Evolutionary conservation across 108 stramenopile species (phyloP).

Genomic region (Nitzschia palea): DNA sequence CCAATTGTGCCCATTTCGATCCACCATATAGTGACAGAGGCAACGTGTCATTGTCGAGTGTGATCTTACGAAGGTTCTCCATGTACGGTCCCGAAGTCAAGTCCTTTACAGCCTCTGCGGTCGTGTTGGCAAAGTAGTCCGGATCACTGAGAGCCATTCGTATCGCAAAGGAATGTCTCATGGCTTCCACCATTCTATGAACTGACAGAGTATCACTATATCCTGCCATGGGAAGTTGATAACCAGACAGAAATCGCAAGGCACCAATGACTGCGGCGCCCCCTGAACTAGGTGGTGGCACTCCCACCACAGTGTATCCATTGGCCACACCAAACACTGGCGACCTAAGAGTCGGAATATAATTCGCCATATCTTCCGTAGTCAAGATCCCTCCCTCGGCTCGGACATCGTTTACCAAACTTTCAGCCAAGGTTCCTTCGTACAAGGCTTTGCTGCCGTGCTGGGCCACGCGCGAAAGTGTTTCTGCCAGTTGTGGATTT

Average conservation of each 20-base stretch:
- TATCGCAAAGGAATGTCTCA: constrained; percentile 80
- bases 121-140: constrained; percentile 38
- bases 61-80: constrained; percentile 47
- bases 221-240: constrained; percentile 40
- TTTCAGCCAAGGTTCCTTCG: constrained; percentile 44
- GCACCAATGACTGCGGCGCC: constrained; percentile 78
- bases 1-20: constrained; percentile 65
- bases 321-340: constrained; percentile 48
- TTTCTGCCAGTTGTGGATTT: constrained; percentile 49
- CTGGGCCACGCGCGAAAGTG: constrained; percentile 48
- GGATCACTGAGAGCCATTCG: constrained; percentile 87
- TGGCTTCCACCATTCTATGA: constrained; percentile 74
- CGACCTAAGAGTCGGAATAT: constrained; percentile 49
- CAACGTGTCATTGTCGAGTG: constrained; percentile 41
- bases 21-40: constrained; percentile 60
- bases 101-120: constrained; percentile 50
- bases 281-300: constrained; percentile 83
- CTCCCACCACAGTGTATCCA: constrained; percentile 65
- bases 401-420: constrained; percentile 54
- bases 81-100: constrained; percentile 55
- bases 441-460: constrained; percentile 70
- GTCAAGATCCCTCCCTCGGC: constrained; percentile 74
- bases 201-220: constrained; percentile 55
- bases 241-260: constrained; percentile 62
- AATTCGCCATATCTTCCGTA: constrained; percentile 54